Evolutionary conservation across 768 basidiomycete genomes (phyloP).

Genomic region (Boletus reticuloceps): DNA sequence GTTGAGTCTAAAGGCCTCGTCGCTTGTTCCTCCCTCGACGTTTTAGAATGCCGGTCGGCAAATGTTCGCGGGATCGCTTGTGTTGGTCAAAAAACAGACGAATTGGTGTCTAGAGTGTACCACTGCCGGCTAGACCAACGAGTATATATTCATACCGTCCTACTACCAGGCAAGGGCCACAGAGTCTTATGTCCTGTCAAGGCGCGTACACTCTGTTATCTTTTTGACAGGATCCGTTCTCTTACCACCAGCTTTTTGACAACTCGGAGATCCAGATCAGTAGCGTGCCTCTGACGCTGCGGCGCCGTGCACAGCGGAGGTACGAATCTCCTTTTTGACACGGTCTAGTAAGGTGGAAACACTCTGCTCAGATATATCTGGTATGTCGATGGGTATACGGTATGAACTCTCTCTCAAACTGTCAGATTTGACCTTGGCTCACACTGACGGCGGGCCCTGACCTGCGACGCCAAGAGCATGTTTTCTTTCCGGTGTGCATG

Average conservation of each 20-base stretch:
- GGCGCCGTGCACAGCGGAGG: slow-evolving; percentile 12
- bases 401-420: background rate
- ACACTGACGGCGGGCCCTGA: background rate
- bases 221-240: background rate
- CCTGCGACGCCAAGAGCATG: background rate
- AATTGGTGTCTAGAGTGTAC: no score
- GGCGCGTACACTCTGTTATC: background rate
- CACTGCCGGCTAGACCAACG: background rate
- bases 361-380: background rate
- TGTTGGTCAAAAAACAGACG: background rate
- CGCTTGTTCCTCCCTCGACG: slow-evolving; percentile 22
- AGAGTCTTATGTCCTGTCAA: background rate
- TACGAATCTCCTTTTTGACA: background rate
- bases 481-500: no score
- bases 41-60: slow-evolving; percentile 24
- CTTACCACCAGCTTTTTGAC: background rate
- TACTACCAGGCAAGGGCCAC: background rate
- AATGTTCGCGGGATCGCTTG: slow-evolving; percentile 35
- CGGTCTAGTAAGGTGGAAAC: background rate
- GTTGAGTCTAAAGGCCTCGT: slow-evolving; percentile 25
- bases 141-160: no score
- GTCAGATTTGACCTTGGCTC: background rate
- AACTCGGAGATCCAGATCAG: slow-evolving; percentile 7
- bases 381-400: no score
- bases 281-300: slow-evolving; percentile 9